Base-by-base conservation (phyloP, 306 rosid genomes). In the Lathyrus tuberosus region DNA sequence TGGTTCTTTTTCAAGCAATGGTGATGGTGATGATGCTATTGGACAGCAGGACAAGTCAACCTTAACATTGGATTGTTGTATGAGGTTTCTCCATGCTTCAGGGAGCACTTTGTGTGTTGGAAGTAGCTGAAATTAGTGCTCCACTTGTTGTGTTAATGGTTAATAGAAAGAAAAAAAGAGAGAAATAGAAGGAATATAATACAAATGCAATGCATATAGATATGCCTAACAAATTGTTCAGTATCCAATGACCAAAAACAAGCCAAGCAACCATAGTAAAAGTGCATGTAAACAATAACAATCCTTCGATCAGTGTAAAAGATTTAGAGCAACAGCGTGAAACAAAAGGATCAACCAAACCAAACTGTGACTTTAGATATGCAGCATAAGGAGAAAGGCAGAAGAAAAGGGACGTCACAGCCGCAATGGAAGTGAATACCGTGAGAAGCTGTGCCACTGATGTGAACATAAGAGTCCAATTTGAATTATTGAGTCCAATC, bases 291-390 rank as follows among this genome's bases (percentile, higher is more conserved):
- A 95, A 14, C 87, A 91, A 76, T 35, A 91, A 52, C 73, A 85
- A 63, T 56, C 76, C 99, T 86, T 91, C 95, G 47, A 73, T 69
- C 63, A 96, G 84, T 0, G 99, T 91, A 77, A 91, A 87, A 22
- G 99, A 86, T 79, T 89, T 95, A 16, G 97, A 89, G 80, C 99
- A 95, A 81, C 99, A 95, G 44, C 92, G 85, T 10, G 99, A 95
- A 80, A 95, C 91, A 81, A 61, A 95, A 7, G 97, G 97, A 79
- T 91, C 99, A 0, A 95, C 76, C 70, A 95, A 84, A 58, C 97
- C 90, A 80, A 86, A 79, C 58, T 84, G 96, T 6, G 86, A 67
- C 86, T 83, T 95, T 76, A 95, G 38, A 73, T 76, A 75, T 54
- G 89, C 84, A 67, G 73, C 87, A 65, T 87, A 71, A 64, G 99